Evolutionary conservation across 1,284 basidiomycete species (phyloP).

Genomic region (Sutorius eximius): DNA sequence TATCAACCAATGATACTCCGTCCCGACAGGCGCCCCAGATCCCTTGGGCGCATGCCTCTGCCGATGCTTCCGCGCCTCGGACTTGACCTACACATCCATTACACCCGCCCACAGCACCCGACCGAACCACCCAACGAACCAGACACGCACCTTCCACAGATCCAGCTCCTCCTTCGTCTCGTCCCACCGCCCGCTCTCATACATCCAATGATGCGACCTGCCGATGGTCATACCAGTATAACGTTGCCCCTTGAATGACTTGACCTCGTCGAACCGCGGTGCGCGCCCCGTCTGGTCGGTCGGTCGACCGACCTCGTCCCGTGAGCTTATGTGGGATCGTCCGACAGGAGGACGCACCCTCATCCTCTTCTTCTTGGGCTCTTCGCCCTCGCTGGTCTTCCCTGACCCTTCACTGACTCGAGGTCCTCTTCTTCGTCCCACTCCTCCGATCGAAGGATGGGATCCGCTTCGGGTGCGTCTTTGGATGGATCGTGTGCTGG

Average conservation of each 20-base stretch:
- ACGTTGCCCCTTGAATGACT: slow-evolving; percentile 4
- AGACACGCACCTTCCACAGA: slow-evolving; percentile 5
- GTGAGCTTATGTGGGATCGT: too few relatives aligned
- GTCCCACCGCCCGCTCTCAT: slow-evolving; percentile 11
- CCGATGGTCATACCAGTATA: slow-evolving; percentile 4
- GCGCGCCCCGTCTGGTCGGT: neutral
- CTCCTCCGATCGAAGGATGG: neutral
- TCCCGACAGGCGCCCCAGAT: neutral
- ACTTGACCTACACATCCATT: neutral
- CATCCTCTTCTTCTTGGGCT: neutral
- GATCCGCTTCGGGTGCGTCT: neutral
- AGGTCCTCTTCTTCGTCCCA: slow-evolving; percentile 1
- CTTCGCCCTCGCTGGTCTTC: neutral
- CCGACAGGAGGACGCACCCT: neutral
- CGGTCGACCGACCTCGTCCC: neutral
- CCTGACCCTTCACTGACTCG: neutral
- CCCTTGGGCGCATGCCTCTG: neutral
- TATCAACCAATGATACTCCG: slow-evolving; percentile 2
- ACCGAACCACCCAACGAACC: neutral
- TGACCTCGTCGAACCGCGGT: slow-evolving; percentile 2
- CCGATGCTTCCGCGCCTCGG: slow-evolving; percentile 4
- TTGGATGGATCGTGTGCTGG: neutral
- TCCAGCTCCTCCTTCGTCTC: slow-evolving; percentile 14
- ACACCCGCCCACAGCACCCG: neutral
- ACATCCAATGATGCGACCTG: slow-evolving; percentile 8